Evolutionary conservation across 441 rosid species (phyloP), one percentile per base, ranked within the genome.

Genomic region (Aleurites moluccanus): DNA sequence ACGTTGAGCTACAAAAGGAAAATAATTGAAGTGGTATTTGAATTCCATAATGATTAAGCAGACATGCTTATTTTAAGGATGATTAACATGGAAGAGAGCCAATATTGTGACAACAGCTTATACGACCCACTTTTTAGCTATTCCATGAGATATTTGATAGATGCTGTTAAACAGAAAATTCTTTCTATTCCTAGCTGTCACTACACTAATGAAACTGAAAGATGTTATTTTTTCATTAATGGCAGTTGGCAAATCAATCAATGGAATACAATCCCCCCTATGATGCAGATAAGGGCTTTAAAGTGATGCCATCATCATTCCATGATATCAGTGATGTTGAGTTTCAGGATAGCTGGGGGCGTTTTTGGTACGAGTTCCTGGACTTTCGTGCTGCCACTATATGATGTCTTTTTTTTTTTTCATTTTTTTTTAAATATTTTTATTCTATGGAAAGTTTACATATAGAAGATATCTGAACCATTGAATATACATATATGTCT

Each of bases 311-410:
- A 64, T 92, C 99, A 57, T 91, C 98, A 6, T 92, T 92, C 82
- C 99, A 95, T 78, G 98, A 95, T 78, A 90, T 95, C 47, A 79
- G 97, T 59, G 94, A 91, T 28, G 86, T 94, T n/a, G 99, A 95
- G 83, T 95, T 95, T 80, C 99, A 91, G 77, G 99, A 95, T 80
- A 91, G 84, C n/a, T 95, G 98, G 96, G 98, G 97, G 72, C 94
- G 98, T 52, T 83, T 94, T 64, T 91, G 99, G 99, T 94, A 86
- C 44, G 59, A 25, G 33, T 35, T 78, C 69, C 5, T 42, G 38
- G 33, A 23, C 67, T 49, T 68, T 53, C 44, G 56, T 50, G 42
- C 44, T 13, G 16, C 49, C 13, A 0, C 56, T 50, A 33, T 33
- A 64, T 28, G 50, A 0, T 18, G 3, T 47, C 13, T 47, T 13